Conservation (phyloP, 2,329 filamentous ascomycete species). For the Fusarium concolor region DNA sequence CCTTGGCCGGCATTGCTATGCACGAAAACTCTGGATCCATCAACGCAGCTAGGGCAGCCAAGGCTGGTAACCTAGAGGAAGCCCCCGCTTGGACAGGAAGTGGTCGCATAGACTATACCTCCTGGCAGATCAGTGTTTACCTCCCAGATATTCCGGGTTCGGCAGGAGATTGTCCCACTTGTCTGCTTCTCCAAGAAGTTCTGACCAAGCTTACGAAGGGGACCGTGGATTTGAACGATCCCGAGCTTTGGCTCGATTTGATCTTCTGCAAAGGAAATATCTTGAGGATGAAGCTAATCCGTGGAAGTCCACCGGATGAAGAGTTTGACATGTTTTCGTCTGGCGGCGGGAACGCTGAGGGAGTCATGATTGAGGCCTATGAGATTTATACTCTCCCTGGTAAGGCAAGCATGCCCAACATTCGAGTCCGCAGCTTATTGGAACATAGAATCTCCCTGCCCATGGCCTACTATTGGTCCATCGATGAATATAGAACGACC, state of each 20-base stretch:
- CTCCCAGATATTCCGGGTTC: conserved; percentile 20
- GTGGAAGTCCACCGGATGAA: conserved; percentile 17
- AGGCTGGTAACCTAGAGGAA: conserved; percentile 1
- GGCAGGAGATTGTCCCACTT: conserved; percentile 24
- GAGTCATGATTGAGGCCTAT: conserved; percentile 13
- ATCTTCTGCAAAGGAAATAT: conserved; percentile 38
- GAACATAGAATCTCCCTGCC: conserved; percentile 11
- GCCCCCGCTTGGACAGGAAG: conserved; percentile 25
- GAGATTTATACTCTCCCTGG: conserved; percentile 39
- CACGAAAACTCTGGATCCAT: conserved; percentile 25
- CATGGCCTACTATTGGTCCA: conserved; percentile 38
- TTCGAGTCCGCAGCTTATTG: not conserved
- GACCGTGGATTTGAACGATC: conserved; percentile 5
- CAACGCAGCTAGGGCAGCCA: conserved; percentile 20
- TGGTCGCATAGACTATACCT: conserved; percentile 28
- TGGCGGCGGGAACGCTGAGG: not conserved
- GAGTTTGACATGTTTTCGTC: conserved; percentile 31
- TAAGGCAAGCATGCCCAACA: not conserved
- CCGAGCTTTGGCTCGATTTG: conserved; percentile 17
- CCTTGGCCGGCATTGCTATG: conserved; percentile 30
- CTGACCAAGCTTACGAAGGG: conserved; percentile 24
- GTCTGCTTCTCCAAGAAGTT: conserved; percentile 11
- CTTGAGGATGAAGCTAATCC: conserved; percentile 1
- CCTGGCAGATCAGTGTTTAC: conserved; percentile 26
- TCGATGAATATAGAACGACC: conserved; percentile 26